Conservation (phyloP, 306 rosid genomes). For the Malus sieversii region DNA sequence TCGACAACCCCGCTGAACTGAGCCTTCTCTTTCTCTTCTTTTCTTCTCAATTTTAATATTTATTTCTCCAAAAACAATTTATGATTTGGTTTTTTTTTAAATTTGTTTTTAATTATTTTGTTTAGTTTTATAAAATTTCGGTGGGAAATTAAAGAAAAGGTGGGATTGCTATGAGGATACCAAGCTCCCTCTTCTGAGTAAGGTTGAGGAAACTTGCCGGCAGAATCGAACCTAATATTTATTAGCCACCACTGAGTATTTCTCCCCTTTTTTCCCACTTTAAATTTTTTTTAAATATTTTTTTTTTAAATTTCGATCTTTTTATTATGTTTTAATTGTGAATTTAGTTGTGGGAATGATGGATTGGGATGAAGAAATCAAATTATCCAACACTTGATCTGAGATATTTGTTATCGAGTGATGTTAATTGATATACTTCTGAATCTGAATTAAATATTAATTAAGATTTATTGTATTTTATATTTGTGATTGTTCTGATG, state of each 20-base stretch:
- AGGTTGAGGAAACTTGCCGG: conserved; percentile 58
- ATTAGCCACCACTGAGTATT: conserved; percentile 54
- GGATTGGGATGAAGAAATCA: conserved; percentile 36
- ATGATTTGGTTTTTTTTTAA: not conserved
- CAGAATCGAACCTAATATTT: conserved; percentile 65
- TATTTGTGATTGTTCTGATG: not conserved
- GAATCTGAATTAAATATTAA: conserved; percentile 6
- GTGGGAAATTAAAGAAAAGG: conserved; percentile 14
- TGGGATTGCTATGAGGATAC: conserved; percentile 43
- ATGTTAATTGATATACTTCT: conserved; percentile 21
- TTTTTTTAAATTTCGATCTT: not conserved
- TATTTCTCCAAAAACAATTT: no score
- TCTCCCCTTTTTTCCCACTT: not conserved
- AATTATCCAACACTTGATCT: conserved; percentile 47
- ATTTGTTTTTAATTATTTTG: not conserved
- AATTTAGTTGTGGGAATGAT: not conserved
- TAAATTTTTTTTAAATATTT: no score
- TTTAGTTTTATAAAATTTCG: no score
- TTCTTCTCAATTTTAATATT: not conserved
- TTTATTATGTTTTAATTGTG: not conserved
- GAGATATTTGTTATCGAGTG: conserved; percentile 29
- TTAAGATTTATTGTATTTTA: no score
- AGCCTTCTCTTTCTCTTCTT: conserved; percentile 37
- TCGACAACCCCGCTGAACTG: conserved; percentile 90
- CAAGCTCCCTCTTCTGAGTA: conserved; percentile 77